Evolutionary conservation across 1,284 basidiomycete species (phyloP), one percentile per base, ranked within the genome.

Genomic region (Ceratobasidium sp.): DNA sequence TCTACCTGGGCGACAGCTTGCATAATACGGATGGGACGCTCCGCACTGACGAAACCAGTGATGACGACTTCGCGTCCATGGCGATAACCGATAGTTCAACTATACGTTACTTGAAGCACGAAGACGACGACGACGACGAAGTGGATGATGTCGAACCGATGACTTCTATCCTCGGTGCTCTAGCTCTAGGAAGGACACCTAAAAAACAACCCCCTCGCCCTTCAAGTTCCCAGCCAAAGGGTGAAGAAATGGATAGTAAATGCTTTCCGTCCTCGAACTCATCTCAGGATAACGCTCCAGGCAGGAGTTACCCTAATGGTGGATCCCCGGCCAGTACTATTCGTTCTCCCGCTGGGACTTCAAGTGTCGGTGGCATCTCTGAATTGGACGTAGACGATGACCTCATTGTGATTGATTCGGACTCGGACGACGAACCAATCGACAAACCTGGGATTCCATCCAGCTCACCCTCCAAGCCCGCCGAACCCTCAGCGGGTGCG

Each of bases 21-120:
- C 50, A 54, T 25, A 33, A 66, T 44, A 30, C 27, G 16, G 52
- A 66, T 56, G 62, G 62, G 13, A 25, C 62, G 14, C 62, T 66
- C 11, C 62, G 39, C 39, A 27, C 16, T 29, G 62, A 66, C 13
- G 62, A 47, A n/a, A 66, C 30, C 52, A 52, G 52, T 27, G 62
- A 66, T n/a, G 62, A 66, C 23, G 62, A 66, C 23, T 66, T 66
- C 21, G 52, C 62, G 23, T 56, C 52, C 19, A 54, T 66, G 27
- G 29, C 21, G 25, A 21, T 36, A 11, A 36, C 54, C n/a, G 62
- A 47, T 27, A 52, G 36, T 25, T 33, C 62, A 8, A 66, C 62
- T 19, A 23, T 66, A 33, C 62, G 41, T 13, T 41, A 54, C 27
- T 23, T 50, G 36, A 66, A 66, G 27, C 16, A 47, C 8, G 62